Conservation (phyloP, 331 rosid genomes). For the Quercus phellos region DNA sequence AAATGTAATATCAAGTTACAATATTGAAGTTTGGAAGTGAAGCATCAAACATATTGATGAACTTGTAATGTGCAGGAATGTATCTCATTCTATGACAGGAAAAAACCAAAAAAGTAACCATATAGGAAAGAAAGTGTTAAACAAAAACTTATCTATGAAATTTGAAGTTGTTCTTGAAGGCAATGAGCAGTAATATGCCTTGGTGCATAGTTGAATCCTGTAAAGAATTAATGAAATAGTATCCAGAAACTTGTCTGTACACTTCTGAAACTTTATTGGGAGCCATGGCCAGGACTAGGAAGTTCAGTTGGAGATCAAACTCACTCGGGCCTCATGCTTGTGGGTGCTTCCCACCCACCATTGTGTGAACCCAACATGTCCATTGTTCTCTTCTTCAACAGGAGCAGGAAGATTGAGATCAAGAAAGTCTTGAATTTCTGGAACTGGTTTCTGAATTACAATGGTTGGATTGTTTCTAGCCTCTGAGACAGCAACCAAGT, state of each 20-base stretch:
- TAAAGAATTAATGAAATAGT: conserved; percentile 68
- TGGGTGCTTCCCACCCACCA: conserved; percentile 71
- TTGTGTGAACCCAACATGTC: conserved; percentile 42
- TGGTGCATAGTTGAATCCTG: conserved; percentile 33
- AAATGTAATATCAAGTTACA: conserved; percentile 9
- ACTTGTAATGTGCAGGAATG: conserved; percentile 9
- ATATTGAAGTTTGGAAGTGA: conserved; percentile 12
- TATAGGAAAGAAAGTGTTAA: neutral
- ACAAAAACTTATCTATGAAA: conserved; percentile 18
- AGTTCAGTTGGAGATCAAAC: conserved; percentile 41
- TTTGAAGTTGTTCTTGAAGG: conserved; percentile 24
- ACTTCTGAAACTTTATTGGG: conserved; percentile 36
- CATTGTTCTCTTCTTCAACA: conserved; percentile 53
- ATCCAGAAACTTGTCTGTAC: conserved; percentile 51
- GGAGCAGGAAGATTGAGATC: conserved; percentile 95
- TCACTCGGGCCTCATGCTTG: conserved; percentile 52
- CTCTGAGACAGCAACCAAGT: conserved; percentile 40
- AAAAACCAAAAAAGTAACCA: conserved; percentile 12
- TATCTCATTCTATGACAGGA: conserved; percentile 15
- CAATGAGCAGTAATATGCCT: conserved; percentile 28
- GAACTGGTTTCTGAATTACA: conserved; percentile 34
- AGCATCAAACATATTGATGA: conserved; percentile 6
- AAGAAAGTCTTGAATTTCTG: conserved; percentile 62
- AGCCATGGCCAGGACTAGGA: conserved; percentile 14
- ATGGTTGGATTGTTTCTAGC: conserved; percentile 28